These are phyloP conservation scores for Erythrobasidium yunnanense DNA, from an alignment of 768 basidiomycete species.

Conservation along the genomic window DNA sequence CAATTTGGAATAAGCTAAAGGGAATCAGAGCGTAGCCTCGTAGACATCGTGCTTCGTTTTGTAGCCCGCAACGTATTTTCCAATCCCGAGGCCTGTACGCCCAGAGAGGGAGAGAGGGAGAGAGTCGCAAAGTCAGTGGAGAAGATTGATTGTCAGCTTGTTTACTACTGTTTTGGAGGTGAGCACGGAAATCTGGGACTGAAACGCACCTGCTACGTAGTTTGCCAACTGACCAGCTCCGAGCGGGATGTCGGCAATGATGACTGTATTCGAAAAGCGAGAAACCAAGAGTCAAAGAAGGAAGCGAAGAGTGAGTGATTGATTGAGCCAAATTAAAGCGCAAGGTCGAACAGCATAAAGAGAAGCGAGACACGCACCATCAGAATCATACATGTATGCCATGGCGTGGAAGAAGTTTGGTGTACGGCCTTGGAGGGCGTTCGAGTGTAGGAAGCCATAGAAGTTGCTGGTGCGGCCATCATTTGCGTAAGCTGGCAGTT, in stretches of 20 bases:
- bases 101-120: neutral
- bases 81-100: constrained; percentile 2
- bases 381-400: constrained; percentile 25
- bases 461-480: neutral
- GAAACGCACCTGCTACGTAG: neutral
- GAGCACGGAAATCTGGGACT: too few relatives aligned
- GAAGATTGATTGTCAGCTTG: too few relatives aligned
- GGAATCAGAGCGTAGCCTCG: neutral
- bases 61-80: constrained; percentile 19
- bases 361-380: too few relatives aligned
- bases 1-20: too few relatives aligned
- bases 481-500: neutral
- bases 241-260: constrained; percentile 22
- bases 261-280: neutral
- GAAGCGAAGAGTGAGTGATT: neutral
- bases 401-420: constrained; percentile 24
- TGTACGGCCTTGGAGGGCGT: constrained; percentile 5
- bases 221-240: constrained; percentile 11
- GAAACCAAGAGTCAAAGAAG: neutral
- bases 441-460: constrained; percentile 22
- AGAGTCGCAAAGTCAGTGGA: neutral
- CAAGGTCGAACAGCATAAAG: neutral
- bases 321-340: neutral
- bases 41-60: constrained; percentile 7
- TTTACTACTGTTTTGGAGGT: too few relatives aligned